A percentile compares a stretch with the other conserved stretches of the same genome.
These are phyloP conservation scores for Aspergillus niger DNA, from an alignment of 2,329 filamentous ascomycete genomes.

Conservation along the genomic window DNA sequence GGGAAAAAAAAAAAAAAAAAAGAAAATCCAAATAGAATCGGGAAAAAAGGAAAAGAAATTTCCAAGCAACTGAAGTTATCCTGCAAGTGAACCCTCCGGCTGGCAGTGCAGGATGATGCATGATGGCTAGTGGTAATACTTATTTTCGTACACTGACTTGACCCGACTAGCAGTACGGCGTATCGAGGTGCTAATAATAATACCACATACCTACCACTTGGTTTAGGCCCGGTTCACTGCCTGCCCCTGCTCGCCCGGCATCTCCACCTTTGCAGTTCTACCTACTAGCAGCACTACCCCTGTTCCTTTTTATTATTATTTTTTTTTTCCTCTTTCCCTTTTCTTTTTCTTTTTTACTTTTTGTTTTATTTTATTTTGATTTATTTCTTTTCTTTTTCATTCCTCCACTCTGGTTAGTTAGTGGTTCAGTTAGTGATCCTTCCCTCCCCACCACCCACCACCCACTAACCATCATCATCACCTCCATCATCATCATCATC, in stretches of 20 bases:
- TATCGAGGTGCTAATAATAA: conserved; percentile 17
- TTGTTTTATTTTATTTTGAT: neutral
- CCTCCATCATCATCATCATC: conserved; percentile 20
- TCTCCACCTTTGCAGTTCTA: conserved; percentile 2
- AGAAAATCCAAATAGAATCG: conserved; percentile 1
- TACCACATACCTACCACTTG: conserved; percentile 8
- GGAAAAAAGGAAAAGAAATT: neutral
- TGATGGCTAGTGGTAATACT: conserved; percentile 14
- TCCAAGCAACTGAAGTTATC: neutral
- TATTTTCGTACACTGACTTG: neutral
- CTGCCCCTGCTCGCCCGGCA: conserved; percentile 23
- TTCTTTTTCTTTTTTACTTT: neutral
- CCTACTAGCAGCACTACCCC: neutral
- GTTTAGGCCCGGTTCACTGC: conserved; percentile 16
- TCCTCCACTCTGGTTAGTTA: neutral
- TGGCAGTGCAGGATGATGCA: conserved; percentile 14
- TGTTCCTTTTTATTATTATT: neutral
- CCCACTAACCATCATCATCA: neutral
- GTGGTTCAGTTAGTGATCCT: too few species aligned
- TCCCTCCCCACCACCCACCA: neutral
- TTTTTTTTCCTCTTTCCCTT: neutral
- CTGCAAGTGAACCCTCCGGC: neutral
- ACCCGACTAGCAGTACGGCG: neutral
- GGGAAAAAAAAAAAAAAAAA: conserved; percentile 13
- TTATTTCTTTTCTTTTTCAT: neutral